Evolutionary conservation across 2,329 filamentous ascomycete species (phyloP).

Genomic region (Penicillium crustosum): DNA sequence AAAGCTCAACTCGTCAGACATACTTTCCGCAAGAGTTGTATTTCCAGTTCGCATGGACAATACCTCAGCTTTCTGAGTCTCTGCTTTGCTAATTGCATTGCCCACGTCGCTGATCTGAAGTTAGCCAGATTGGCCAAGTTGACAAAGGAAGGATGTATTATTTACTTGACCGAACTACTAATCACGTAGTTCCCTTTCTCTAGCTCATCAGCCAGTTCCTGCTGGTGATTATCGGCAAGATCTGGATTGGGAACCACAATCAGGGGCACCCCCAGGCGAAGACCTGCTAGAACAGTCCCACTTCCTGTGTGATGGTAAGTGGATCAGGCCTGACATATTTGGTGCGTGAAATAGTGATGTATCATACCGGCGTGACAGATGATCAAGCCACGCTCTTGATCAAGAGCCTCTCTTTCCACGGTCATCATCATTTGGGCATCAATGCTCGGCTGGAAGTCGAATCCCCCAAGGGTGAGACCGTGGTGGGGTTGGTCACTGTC

Average conservation of each 20-base stretch:
- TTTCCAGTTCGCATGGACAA: not conserved
- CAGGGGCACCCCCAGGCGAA: constrained; percentile 71
- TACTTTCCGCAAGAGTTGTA: not conserved
- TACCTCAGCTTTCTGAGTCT: constrained; percentile 35
- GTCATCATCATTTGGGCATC: constrained; percentile 57
- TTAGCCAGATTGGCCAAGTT: constrained; percentile 10
- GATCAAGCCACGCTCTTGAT: constrained; percentile 63
- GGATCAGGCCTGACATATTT: not conserved
- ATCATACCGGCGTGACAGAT: constrained; percentile 81
- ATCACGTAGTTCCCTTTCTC: constrained; percentile 73
- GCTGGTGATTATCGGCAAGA: constrained; percentile 87
- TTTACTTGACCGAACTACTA: constrained; percentile 66
- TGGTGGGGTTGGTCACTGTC: constrained; percentile 26
- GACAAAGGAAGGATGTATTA: constrained; percentile 6
- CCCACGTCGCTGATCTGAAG: constrained; percentile 46
- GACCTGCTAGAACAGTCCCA: constrained; percentile 81
- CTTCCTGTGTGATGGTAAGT: constrained; percentile 60
- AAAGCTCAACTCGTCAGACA: constrained; percentile 54
- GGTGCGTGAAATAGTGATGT: constrained; percentile 21
- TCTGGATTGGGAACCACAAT: constrained; percentile 83
- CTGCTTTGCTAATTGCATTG: constrained; percentile 47
- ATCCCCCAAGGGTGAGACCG: constrained; percentile 58
- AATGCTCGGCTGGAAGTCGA: constrained; percentile 67
- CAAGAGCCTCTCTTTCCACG: constrained; percentile 44
- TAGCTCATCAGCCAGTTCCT: constrained; percentile 77